phyloP scores from a whole-genome alignment of 2,329 filamentous ascomycete species.

The Cadophora sp. region DNA sequence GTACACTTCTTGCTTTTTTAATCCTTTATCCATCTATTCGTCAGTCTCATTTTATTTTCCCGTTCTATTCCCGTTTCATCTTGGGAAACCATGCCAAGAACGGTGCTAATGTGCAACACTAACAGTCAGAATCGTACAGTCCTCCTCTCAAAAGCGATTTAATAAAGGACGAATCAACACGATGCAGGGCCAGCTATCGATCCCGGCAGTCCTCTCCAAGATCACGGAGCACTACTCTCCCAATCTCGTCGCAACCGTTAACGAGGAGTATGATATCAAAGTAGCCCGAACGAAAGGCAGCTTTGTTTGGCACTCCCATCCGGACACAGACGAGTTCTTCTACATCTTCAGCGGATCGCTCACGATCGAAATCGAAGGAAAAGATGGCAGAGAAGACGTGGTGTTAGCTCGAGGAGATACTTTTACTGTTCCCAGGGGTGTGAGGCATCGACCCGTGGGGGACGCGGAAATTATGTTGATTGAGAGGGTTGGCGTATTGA shows the following conservation, averaged over 20 bases:
- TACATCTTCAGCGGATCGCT: slow-evolving; percentile 48
- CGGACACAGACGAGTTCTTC: slow-evolving; percentile 51
- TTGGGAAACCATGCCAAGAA: background rate
- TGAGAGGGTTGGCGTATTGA: slow-evolving; percentile 42
- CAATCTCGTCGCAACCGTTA: slow-evolving; percentile 45
- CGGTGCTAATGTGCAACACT: background rate
- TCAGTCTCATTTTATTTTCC: background rate
- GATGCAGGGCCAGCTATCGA: slow-evolving; percentile 25
- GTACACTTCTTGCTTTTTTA: background rate
- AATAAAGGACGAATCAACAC: background rate
- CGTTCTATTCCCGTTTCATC: background rate
- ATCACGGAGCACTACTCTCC: slow-evolving; percentile 45
- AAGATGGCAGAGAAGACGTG: slow-evolving; percentile 40
- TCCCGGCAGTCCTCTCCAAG: slow-evolving; percentile 40
- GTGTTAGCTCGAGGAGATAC: background rate
- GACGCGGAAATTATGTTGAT: slow-evolving; percentile 49
- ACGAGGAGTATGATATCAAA: slow-evolving; percentile 49
- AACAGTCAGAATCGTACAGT: background rate
- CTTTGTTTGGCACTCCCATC: slow-evolving; percentile 51
- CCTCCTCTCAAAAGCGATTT: background rate
- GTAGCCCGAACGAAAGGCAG: slow-evolving; percentile 49
- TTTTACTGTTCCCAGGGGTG: slow-evolving; percentile 47
- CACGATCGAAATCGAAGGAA: slow-evolving; percentile 44
- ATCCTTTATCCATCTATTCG: background rate
- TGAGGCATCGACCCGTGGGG: slow-evolving; percentile 47